phyloP scores from a whole-genome alignment of 768 basidiomycete genomes.

The Sistotremastrum suecicum region DNA sequence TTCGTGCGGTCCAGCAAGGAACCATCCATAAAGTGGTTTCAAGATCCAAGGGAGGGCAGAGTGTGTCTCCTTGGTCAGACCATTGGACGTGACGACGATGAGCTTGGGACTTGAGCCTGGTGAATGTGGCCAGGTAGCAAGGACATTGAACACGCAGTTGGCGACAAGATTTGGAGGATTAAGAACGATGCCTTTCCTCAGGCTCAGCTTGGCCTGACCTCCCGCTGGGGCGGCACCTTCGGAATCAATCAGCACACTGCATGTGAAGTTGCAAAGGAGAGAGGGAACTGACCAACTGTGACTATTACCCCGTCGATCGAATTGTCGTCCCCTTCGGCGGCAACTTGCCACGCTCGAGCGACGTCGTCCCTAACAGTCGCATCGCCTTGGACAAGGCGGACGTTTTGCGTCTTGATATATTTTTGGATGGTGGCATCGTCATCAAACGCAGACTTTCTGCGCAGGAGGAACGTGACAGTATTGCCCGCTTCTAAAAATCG shows the following conservation, averaged over 20 bases:
- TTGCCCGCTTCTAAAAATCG: slow-evolving; percentile 34
- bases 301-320: slow-evolving; percentile 43
- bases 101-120: slow-evolving; percentile 29
- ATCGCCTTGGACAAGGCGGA: slow-evolving; percentile 44
- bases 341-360: slow-evolving; percentile 34
- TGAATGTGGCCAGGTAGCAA: slow-evolving; percentile 35
- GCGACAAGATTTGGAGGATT: slow-evolving; percentile 46
- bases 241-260: neutral
- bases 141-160: slow-evolving; percentile 35
- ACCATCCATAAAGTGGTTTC: slow-evolving; percentile 32
- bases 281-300: slow-evolving; percentile 36
- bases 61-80: slow-evolving; percentile 33
- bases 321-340: slow-evolving; percentile 13
- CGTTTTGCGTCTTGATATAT: slow-evolving; percentile 36
- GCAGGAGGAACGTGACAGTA: slow-evolving; percentile 50
- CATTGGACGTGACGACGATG: slow-evolving; percentile 38
- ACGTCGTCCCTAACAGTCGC: slow-evolving; percentile 40
- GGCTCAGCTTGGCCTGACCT: slow-evolving; percentile 28
- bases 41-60: slow-evolving; percentile 30
- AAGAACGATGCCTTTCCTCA: slow-evolving; percentile 34
- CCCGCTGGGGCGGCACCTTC: slow-evolving; percentile 19
- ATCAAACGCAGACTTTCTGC: slow-evolving; percentile 38
- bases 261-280: neutral
- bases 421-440: slow-evolving; percentile 35
- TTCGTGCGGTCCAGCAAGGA: slow-evolving; percentile 32